phyloP scores from a whole-genome alignment of 176 grass and related monocot genomes.

The Elaeis guineensis region DNA sequence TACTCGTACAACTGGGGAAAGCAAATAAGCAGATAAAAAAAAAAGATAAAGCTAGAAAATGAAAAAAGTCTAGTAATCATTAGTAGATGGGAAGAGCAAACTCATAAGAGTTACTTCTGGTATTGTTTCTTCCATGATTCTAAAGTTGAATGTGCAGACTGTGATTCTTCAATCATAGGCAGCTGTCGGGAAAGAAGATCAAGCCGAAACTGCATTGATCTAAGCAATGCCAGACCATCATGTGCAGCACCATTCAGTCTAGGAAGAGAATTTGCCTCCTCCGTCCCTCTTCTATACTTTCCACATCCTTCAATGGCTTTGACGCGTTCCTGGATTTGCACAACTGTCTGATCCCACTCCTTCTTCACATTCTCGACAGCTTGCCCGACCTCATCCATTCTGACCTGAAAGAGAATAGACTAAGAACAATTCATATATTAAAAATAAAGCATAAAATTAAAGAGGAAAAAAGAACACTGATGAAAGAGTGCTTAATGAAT shows the following conservation, averaged over 20 bases:
- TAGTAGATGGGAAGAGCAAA: too few relatives aligned
- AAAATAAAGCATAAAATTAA: too few relatives aligned
- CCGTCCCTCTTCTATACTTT: slow-evolving; percentile 49
- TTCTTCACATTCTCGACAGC: slow-evolving; percentile 63
- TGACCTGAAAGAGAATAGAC: neutral
- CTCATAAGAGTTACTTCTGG: slow-evolving; percentile 29
- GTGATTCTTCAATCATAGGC: slow-evolving; percentile 64
- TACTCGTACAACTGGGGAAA: too few relatives aligned
- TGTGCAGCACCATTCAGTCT: slow-evolving; percentile 64
- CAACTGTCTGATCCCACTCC: slow-evolving; percentile 49
- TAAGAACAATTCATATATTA: too few relatives aligned
- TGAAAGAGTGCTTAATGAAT: too few relatives aligned
- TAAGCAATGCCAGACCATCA: slow-evolving; percentile 60
- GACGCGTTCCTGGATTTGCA: slow-evolving; percentile 43
- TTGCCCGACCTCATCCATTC: slow-evolving; percentile 69
- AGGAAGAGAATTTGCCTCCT: slow-evolving; percentile 60
- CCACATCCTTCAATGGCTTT: slow-evolving; percentile 46
- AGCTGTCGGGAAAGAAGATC: slow-evolving; percentile 69
- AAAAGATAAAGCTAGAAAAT: too few relatives aligned
- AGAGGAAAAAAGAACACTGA: too few relatives aligned
- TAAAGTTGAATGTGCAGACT: slow-evolving; percentile 46
- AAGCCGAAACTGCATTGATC: slow-evolving; percentile 66
- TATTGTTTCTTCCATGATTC: slow-evolving; percentile 69
- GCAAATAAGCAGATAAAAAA: too few relatives aligned
- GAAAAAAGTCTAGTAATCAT: too few relatives aligned